Evolutionary conservation across 768 basidiomycete species (phyloP).

Genomic region (Filobasidium floriforme): DNA sequence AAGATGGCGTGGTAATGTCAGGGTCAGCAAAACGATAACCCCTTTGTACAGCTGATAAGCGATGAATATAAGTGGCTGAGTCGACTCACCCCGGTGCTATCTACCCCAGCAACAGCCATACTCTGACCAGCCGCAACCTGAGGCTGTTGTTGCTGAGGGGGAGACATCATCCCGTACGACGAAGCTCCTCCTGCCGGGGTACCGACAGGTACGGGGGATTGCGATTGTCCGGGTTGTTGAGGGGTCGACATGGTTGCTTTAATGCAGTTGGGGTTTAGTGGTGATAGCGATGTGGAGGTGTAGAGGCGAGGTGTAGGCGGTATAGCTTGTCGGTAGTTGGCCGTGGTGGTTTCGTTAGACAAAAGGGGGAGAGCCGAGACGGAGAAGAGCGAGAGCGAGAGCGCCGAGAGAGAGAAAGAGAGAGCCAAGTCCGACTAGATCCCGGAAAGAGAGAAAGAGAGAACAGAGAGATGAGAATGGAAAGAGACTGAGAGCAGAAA

Average conservation of each 20-base stretch:
- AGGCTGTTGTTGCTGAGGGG: background rate
- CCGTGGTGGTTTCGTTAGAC: background rate
- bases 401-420: slow-evolving; percentile 44
- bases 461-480: slow-evolving; percentile 46
- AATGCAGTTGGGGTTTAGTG: slow-evolving; percentile 12
- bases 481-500: slow-evolving; percentile 29
- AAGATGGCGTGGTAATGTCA: slow-evolving; percentile 15
- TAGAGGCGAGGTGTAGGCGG: slow-evolving; percentile 20
- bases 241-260: slow-evolving; percentile 17
- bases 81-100: slow-evolving; percentile 4
- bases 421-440: slow-evolving; percentile 47
- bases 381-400: slow-evolving; percentile 49
- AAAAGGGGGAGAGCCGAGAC: slow-evolving; percentile 45
- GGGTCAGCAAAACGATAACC: slow-evolving; percentile 6
- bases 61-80: background rate
- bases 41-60: background rate
- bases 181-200: background rate
- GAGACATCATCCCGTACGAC: slow-evolving; percentile 1
- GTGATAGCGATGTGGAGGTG: slow-evolving; percentile 6
- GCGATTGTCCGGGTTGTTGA: slow-evolving; percentile 8
- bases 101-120: slow-evolving; percentile 1
- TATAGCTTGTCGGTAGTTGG: slow-evolving; percentile 19
- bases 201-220: background rate
- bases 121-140: background rate
- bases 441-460: slow-evolving; percentile 48